Percentiles rank a stretch among this genome's conserved stretches.
These are phyloP conservation scores for Cyberlindnera bimundalis DNA, from an alignment of 805 yeast genomes.

Conservation along the genomic window DNA sequence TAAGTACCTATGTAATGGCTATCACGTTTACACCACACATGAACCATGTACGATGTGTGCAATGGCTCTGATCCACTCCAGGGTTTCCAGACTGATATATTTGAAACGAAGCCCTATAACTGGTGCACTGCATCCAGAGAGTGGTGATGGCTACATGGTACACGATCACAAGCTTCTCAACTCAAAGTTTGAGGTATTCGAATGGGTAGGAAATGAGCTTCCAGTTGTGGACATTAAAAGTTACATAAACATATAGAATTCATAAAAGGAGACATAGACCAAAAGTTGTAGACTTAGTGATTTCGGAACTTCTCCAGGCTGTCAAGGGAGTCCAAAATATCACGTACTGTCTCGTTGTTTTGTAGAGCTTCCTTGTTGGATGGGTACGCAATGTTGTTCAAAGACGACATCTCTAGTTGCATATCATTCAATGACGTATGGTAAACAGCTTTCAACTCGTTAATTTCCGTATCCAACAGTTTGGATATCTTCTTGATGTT, in stretches of 20 bases:
- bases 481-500: conserved; percentile 29
- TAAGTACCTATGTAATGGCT: conserved; percentile 68
- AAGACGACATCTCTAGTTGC: conserved; percentile 19
- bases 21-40: conserved; percentile 82
- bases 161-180: conserved; percentile 75
- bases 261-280: neutral
- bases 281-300: neutral
- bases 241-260: conserved; percentile 21
- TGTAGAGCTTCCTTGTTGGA: neutral
- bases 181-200: conserved; percentile 85
- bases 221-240: conserved; percentile 24
- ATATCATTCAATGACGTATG: conserved; percentile 1
- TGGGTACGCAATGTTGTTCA: conserved; percentile 26
- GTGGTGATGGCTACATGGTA: conserved; percentile 69
- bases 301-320: conserved; percentile 12
- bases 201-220: conserved; percentile 50
- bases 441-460: conserved; percentile 24
- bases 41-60: conserved; percentile 97
- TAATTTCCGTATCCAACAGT: conserved; percentile 28
- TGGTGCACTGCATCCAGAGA: conserved; percentile 50
- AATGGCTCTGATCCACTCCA: conserved; percentile 93
- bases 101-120: conserved; percentile 44
- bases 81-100: conserved; percentile 69
- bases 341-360: conserved; percentile 13
- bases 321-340: conserved; percentile 18